Base-by-base conservation (phyloP, 2,329 filamentous ascomycete species). In the Juglanconis sp. region DNA sequence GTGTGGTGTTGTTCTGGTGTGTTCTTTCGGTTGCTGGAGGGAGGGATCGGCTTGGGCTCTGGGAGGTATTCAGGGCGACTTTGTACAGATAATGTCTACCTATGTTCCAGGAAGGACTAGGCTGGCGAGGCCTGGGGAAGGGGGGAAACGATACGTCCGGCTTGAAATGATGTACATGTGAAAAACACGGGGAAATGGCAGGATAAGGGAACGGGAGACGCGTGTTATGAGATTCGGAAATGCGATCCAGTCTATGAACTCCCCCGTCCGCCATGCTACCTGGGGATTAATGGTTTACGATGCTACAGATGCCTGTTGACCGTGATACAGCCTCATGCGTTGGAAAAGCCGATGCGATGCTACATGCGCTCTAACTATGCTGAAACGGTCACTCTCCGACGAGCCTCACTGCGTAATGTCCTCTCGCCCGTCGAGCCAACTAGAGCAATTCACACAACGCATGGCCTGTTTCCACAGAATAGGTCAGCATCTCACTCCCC, bases 351-450 rank as follows among this genome's bases (percentile, higher is more conserved):
- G 38, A 46, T 17, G 4, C 4, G 42, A 9, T 46, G 8, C 15
- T 46, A 24, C 24, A 24, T 24, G 24, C 15, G 4, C 38, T 15
- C n/a, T 42, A 15, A 42, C 2, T 42, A 5, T 42, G 38, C 38
- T 7, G 5, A 15, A 42, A 13, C 11, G 4, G 11, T 5, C 38
- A 42, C 38, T 42, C 46, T 48, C 11, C 38, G n/a, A 11, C 38
- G 38, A 15, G n/a, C 10, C 10, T 5, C 9, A 24, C 11, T 54
- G 53, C 36, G 40, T 11, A 5, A 32, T 62, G 31, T 81, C 79
- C 64, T 82, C 80, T 56, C 80, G 71, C 1, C 80, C 80, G 62
- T 82, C 80, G 17, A 78, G 74, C 79, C 80, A 82, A 65, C 78
- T 81, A 10, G 77, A 80, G 65, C 79, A 82, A 60, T 81, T 77